Evolutionary conservation across 352 stramenopile genomes (phyloP).

Genomic region (Phytopythium helicoides): DNA sequence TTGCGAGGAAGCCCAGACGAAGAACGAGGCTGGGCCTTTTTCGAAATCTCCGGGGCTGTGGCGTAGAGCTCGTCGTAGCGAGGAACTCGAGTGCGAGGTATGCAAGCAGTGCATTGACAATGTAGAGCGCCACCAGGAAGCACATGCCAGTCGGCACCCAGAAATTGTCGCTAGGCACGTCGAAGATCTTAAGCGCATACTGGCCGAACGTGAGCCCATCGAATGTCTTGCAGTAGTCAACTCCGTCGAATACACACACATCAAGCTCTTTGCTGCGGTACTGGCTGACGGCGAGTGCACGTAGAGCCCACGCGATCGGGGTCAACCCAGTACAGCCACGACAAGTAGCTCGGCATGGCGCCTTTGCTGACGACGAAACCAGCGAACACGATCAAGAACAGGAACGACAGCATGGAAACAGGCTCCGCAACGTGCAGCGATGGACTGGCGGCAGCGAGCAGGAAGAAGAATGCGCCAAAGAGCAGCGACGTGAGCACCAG

Average conservation of each 20-base stretch:
- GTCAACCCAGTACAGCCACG: slow-evolving; percentile 44
- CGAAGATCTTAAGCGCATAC: slow-evolving; percentile 36
- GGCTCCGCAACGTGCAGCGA: slow-evolving; percentile 40
- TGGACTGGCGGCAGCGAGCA: slow-evolving; percentile 28
- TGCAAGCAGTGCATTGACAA: slow-evolving; percentile 5
- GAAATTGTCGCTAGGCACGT: slow-evolving; percentile 24
- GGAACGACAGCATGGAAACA: slow-evolving; percentile 39
- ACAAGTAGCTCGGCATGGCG: slow-evolving; percentile 39
- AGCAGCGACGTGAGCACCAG: slow-evolving; percentile 40
- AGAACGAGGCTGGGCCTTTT: no score
- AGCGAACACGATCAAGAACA: slow-evolving; percentile 46
- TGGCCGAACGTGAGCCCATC: slow-evolving; percentile 25
- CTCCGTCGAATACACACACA: slow-evolving; percentile 28
- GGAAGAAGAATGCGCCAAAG: slow-evolving; percentile 43
- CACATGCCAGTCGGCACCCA: slow-evolving; percentile 14
- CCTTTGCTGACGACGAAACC: slow-evolving; percentile 48
- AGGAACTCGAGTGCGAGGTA: not conserved
- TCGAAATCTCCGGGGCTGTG: no score
- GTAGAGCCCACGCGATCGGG: slow-evolving; percentile 36
- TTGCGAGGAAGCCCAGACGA: no score
- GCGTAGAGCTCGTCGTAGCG: not conserved
- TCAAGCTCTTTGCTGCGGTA: slow-evolving; percentile 31
- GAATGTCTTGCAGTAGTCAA: slow-evolving; percentile 21
- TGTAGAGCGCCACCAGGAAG: not conserved
- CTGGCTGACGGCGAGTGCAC: slow-evolving; percentile 30